Evolutionary conservation across 2,329 filamentous ascomycete species (phyloP).

Genomic region (Fusarium devonianum): DNA sequence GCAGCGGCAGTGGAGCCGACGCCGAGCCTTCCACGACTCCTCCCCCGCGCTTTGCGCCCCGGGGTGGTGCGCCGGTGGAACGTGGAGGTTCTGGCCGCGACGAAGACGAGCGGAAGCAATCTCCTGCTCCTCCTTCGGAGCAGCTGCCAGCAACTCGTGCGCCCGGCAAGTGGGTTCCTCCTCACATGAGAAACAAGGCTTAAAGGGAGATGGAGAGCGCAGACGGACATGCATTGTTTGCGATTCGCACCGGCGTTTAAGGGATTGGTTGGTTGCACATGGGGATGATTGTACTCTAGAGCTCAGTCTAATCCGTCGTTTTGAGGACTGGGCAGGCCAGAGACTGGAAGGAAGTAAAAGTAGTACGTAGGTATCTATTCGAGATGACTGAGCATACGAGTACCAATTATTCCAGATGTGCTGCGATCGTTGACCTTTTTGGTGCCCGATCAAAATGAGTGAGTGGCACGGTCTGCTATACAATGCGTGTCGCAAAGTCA

Average conservation of each 20-base stretch:
- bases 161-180: slow-evolving; percentile 67
- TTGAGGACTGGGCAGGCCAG: slow-evolving; percentile 43
- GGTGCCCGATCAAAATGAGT: slow-evolving; percentile 7
- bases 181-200: slow-evolving; percentile 49
- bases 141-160: slow-evolving; percentile 60
- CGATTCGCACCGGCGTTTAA: slow-evolving; percentile 50
- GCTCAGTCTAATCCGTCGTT: slow-evolving; percentile 46
- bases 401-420: slow-evolving; percentile 33
- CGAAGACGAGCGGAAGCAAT: slow-evolving; percentile 48
- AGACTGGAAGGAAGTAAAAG: slow-evolving; percentile 44
- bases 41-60: slow-evolving; percentile 49
- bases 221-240: slow-evolving; percentile 38
- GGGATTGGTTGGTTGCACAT: slow-evolving; percentile 44
- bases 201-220: slow-evolving; percentile 29
- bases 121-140: slow-evolving; percentile 56
- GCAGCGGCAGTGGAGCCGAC: slow-evolving; percentile 50
- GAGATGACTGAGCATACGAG: slow-evolving; percentile 40
- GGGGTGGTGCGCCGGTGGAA: slow-evolving; percentile 53
- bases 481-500: slow-evolving; percentile 3
- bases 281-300: slow-evolving; percentile 50
- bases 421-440: slow-evolving; percentile 12
- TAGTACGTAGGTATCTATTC: slow-evolving; percentile 40
- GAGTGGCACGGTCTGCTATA: slow-evolving; percentile 13
- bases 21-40: slow-evolving; percentile 42
- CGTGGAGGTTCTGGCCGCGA: slow-evolving; percentile 53